A percentile compares a stretch with the other conserved stretches of the same genome.
phyloP scores from a whole-genome alignment of 2,329 filamentous ascomycete species.

The Thermothelomyces thermophilus region DNA sequence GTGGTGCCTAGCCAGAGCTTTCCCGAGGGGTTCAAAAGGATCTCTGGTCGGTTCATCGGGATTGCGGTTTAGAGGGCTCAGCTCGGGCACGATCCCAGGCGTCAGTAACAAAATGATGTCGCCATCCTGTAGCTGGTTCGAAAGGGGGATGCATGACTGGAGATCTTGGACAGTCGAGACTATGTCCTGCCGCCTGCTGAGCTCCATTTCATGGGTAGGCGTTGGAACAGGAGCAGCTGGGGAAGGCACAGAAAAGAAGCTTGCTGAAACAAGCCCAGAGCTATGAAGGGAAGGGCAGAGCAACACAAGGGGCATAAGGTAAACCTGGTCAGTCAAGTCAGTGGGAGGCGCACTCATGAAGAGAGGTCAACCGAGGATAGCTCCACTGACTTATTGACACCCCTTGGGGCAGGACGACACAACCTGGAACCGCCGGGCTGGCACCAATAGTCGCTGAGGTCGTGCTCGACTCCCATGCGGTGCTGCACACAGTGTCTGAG shows the following conservation, averaged over 20 bases:
- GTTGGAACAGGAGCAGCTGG: neutral
- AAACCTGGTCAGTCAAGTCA: neutral
- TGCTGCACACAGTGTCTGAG: conserved; percentile 1
- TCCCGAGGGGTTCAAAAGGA: conserved; percentile 66
- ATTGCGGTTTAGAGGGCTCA: conserved; percentile 36
- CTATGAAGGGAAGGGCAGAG: neutral
- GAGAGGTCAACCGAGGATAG: neutral
- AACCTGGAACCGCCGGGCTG: neutral
- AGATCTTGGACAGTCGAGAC: conserved; percentile 37
- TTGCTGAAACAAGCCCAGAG: neutral
- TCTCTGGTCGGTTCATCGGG: conserved; percentile 36
- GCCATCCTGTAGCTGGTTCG: conserved; percentile 39
- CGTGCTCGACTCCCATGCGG: neutral
- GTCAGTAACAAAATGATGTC: conserved; percentile 57
- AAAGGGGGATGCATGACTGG: conserved; percentile 42
- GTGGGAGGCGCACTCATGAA: neutral
- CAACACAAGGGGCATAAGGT: neutral
- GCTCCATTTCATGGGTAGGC: conserved; percentile 11
- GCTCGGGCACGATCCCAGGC: conserved; percentile 44
- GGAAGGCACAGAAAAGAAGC: neutral
- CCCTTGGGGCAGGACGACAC: neutral
- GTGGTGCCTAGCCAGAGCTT: conserved; percentile 54
- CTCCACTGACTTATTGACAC: conserved; percentile 6
- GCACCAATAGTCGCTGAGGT: neutral
- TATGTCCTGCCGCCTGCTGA: conserved; percentile 18